phyloP scores from a whole-genome alignment of 495 filamentous ascomycete genomes.

The Xylaria nigripes region DNA sequence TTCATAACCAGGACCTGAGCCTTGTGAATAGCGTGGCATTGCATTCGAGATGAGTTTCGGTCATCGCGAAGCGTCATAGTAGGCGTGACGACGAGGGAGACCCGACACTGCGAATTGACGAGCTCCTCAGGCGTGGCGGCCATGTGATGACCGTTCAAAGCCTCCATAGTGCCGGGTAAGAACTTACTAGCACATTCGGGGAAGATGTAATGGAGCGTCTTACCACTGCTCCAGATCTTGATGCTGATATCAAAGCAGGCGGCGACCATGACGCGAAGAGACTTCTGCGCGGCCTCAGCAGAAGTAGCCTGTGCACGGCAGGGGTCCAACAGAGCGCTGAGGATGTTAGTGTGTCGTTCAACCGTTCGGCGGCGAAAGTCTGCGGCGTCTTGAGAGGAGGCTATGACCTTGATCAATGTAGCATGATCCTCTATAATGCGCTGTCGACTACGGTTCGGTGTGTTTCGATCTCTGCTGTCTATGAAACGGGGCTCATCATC shows the following conservation, averaged over 20 bases:
- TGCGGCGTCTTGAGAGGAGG: not conserved
- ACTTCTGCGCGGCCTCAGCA: slow-evolving; percentile 5
- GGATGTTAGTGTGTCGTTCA: slow-evolving; percentile 13
- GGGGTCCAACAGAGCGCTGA: slow-evolving; percentile 16
- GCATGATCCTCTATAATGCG: slow-evolving; percentile 20
- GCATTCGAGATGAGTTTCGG: slow-evolving; percentile 12
- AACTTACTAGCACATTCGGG: slow-evolving; percentile 25
- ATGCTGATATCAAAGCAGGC: slow-evolving; percentile 24
- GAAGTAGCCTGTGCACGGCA: slow-evolving; percentile 6
- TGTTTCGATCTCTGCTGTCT: not conserved
- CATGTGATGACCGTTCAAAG: slow-evolving; percentile 16
- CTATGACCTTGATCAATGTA: slow-evolving; percentile 10
- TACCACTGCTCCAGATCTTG: slow-evolving; percentile 26
- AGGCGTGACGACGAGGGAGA: slow-evolving; percentile 31
- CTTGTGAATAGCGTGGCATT: slow-evolving; percentile 19
- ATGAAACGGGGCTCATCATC: not conserved
- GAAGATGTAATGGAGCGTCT: slow-evolving; percentile 29
- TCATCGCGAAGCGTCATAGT: slow-evolving; percentile 32
- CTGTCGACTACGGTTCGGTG: slow-evolving; percentile 12
- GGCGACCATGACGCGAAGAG: slow-evolving; percentile 15
- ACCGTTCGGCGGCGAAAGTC: slow-evolving; percentile 12
- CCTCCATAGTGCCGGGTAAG: slow-evolving; percentile 19
- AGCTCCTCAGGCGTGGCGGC: slow-evolving; percentile 16
- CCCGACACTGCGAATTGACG: slow-evolving; percentile 22
- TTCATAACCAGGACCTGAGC: slow-evolving; percentile 26